Conservation (phyloP, 768 basidiomycete genomes). For the Xerocomellus chrysenteron region DNA sequence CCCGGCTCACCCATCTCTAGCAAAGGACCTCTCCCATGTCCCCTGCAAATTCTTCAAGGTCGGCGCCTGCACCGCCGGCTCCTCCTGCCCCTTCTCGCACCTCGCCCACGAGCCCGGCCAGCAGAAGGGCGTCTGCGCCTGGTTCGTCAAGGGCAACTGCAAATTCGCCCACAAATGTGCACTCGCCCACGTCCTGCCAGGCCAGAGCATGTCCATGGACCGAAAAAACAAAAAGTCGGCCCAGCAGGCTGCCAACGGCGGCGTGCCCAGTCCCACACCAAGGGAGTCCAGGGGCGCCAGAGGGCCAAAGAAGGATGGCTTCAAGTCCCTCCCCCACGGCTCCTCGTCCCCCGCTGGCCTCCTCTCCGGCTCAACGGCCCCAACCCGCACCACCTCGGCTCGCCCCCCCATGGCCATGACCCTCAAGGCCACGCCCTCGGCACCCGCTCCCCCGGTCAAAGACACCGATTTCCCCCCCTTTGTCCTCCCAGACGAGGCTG, state of each 20-base stretch:
- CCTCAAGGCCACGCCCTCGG: conserved; percentile 72
- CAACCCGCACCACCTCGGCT: conserved; percentile 51
- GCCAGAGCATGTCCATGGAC: conserved; percentile 94
- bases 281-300: conserved; percentile 35
- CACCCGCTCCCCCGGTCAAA: conserved; percentile 74
- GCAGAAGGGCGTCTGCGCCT: conserved; percentile 79
- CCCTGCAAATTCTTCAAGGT: conserved; percentile 98
- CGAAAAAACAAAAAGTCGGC: conserved; percentile 96
- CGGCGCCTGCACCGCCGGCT: conserved; percentile 90
- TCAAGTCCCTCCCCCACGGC: conserved; percentile 20
- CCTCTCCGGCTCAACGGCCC: conserved; percentile 63
- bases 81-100: conserved; percentile 97
- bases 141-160: conserved; percentile 94
- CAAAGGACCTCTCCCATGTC: conserved; percentile 91
- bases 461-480: conserved; percentile 75
- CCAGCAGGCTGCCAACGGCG: conserved; percentile 57
- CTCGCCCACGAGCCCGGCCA: conserved; percentile 66
- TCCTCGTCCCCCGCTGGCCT: conserved; percentile 18
- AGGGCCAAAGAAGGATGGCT: conserved; percentile 38
- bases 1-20: conserved; percentile 32
- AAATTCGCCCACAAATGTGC: conserved; percentile 84
- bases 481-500: conserved; percentile 59
- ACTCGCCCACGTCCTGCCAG: conserved; percentile 90
- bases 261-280: conserved; percentile 33
- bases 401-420: conserved; percentile 66